phyloP scores from a whole-genome alignment of 2,329 filamentous ascomycete genomes.

The Xylariaceae sp. region DNA sequence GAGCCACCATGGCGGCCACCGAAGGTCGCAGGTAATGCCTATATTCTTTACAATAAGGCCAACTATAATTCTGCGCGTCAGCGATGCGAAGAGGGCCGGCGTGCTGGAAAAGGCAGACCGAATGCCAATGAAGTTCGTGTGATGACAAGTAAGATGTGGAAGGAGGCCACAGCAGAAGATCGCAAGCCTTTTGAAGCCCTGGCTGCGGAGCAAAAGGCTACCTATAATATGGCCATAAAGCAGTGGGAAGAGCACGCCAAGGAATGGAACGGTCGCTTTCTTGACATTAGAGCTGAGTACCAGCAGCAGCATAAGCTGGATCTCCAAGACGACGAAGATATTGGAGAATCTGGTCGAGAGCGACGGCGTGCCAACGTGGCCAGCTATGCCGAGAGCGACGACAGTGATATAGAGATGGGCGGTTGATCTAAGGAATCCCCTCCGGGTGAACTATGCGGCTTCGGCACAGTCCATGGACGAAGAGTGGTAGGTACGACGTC shows the following conservation, averaged over 20 bases:
- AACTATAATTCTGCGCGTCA: slow-evolving; percentile 61
- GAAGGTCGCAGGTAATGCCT: slow-evolving; percentile 77
- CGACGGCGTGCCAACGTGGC: slow-evolving; percentile 32
- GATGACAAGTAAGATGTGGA: slow-evolving; percentile 89
- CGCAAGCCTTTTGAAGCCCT: slow-evolving; percentile 75
- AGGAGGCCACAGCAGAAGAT: slow-evolving; percentile 64
- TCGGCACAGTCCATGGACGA: no score
- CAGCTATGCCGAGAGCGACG: slow-evolving; percentile 38
- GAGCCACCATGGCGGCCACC: slow-evolving; percentile 67
- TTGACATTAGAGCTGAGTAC: slow-evolving; percentile 49
- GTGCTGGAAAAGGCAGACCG: slow-evolving; percentile 59
- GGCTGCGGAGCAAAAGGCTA: slow-evolving; percentile 65
- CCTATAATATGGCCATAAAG: slow-evolving; percentile 54
- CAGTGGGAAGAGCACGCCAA: slow-evolving; percentile 59
- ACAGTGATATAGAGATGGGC: slow-evolving; percentile 31
- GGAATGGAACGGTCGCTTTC: slow-evolving; percentile 69
- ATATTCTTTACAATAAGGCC: slow-evolving; percentile 81
- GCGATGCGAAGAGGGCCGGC: slow-evolving; percentile 62
- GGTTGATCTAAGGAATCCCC: background rate
- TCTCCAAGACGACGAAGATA: slow-evolving; percentile 23
- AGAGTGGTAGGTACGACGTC: no score
- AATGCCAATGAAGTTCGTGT: slow-evolving; percentile 78
- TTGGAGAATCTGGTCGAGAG: slow-evolving; percentile 22
- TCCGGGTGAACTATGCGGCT: no score
- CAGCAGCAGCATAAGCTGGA: slow-evolving; percentile 48